These are phyloP conservation scores for Tricholoma matsutake DNA, from an alignment of 768 basidiomycete genomes.

Conservation along the genomic window DNA sequence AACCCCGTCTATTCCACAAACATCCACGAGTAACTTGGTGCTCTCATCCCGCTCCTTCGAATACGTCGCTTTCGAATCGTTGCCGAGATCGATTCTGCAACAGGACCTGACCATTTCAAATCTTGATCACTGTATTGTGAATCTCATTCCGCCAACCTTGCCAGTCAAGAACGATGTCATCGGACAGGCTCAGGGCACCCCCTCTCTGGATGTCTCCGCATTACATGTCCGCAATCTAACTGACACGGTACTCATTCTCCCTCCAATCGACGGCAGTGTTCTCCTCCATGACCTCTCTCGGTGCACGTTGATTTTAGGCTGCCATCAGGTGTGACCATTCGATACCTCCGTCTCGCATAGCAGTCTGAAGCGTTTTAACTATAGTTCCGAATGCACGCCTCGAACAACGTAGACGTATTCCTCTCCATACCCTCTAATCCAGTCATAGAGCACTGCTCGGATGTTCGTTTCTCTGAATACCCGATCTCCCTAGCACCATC, in stretches of 20 bases:
- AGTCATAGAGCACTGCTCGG: constrained; percentile 72
- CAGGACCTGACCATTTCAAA: constrained; percentile 65
- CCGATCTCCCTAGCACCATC: constrained; percentile 35
- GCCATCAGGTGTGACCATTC: constrained; percentile 66
- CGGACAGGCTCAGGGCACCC: background rate
- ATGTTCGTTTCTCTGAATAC: constrained; percentile 63
- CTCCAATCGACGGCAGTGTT: constrained; percentile 65
- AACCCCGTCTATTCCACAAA: constrained; percentile 1
- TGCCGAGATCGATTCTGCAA: constrained; percentile 32
- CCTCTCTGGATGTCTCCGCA: constrained; percentile 40
- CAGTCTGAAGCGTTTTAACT: background rate
- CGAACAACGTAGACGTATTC: constrained; percentile 59
- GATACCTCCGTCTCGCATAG: background rate
- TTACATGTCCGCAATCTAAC: constrained; percentile 62
- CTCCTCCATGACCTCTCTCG: constrained; percentile 61
- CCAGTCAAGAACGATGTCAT: constrained; percentile 3
- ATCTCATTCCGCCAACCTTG: constrained; percentile 43
- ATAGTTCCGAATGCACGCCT: constrained; percentile 88
- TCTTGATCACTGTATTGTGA: constrained; percentile 66
- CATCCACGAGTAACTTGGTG: constrained; percentile 30
- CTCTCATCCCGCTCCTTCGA: constrained; percentile 43
- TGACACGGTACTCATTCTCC: constrained; percentile 63
- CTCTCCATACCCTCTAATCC: constrained; percentile 69
- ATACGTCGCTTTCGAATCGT: constrained; percentile 45
- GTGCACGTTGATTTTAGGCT: constrained; percentile 67